phyloP scores from a whole-genome alignment of 352 stramenopile species.

The Phytopythium mirpurense region DNA sequence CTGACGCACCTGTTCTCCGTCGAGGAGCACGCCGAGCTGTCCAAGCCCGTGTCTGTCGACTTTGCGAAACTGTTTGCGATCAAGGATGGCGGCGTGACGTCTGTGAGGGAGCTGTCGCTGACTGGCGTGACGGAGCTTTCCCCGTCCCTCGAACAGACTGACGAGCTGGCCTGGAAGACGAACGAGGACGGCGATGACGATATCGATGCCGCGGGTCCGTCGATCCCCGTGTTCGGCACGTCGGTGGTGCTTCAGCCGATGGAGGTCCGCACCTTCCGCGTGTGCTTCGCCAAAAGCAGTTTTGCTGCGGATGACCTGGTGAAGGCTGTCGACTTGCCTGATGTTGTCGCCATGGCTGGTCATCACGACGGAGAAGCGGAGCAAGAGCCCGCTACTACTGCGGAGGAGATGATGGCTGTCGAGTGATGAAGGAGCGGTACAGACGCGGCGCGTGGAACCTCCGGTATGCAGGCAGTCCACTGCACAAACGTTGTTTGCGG shows the following conservation, averaged over 20 bases:
- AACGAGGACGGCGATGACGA: slow-evolving; percentile 11
- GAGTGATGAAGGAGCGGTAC: neutral
- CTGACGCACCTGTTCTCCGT: slow-evolving; percentile 93
- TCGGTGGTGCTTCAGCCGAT: slow-evolving; percentile 82
- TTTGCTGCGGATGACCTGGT: neutral
- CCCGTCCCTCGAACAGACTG: slow-evolving; percentile 24
- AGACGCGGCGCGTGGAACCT: neutral
- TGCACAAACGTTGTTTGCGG: neutral
- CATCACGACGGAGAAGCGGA: neutral
- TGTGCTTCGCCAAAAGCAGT: slow-evolving; percentile 38
- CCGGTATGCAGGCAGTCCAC: neutral
- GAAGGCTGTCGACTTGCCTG: slow-evolving; percentile 4
- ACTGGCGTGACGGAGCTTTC: slow-evolving; percentile 68
- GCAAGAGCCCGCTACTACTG: neutral
- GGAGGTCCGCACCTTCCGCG: slow-evolving; percentile 91
- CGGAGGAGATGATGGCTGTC: neutral
- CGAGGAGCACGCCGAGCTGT: slow-evolving; percentile 80
- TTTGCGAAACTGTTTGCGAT: slow-evolving; percentile 52
- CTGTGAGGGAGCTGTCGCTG: slow-evolving; percentile 86
- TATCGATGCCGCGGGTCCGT: slow-evolving; percentile 14
- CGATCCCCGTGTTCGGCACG: slow-evolving; percentile 45
- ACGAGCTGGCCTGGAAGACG: slow-evolving; percentile 30
- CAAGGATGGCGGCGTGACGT: slow-evolving; percentile 40
- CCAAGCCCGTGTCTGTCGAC: slow-evolving; percentile 67
- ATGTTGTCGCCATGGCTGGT: neutral